Conservation (phyloP, 345 rosid genomes). For the Cardamine resedifolia region DNA sequence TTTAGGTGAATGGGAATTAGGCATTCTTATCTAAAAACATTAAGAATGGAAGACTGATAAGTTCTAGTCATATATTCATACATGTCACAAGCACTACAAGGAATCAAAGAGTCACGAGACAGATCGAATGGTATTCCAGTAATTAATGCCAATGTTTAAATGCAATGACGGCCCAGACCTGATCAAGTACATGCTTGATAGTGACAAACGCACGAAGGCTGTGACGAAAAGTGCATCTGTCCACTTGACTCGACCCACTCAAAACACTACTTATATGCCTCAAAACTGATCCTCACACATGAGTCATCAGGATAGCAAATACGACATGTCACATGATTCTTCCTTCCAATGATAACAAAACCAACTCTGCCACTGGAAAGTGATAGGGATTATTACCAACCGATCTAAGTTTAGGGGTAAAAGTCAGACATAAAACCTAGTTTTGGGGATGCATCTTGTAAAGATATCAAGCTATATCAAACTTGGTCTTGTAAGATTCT, state of each 20-base stretch:
- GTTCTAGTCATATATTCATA: background rate
- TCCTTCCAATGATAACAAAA: background rate
- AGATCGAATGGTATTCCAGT: background rate
- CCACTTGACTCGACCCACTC: background rate
- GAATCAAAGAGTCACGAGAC: background rate
- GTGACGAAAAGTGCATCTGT: background rate
- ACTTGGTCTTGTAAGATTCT: background rate
- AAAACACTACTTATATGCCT: conserved; percentile 2
- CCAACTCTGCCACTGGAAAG: background rate
- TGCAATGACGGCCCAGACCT: background rate
- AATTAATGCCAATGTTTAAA: background rate
- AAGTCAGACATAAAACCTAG: conserved; percentile 3
- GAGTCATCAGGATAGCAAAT: background rate
- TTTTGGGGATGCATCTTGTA: conserved; percentile 12
- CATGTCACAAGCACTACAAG: background rate
- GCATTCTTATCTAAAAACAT: background rate
- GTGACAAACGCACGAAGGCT: background rate
- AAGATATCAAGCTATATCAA: background rate
- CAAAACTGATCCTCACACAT: background rate
- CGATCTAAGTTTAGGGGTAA: background rate
- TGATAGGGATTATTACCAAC: background rate
- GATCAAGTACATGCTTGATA: background rate
- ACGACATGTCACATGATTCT: background rate
- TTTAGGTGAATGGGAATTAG: background rate
- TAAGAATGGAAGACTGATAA: background rate